Conservation (phyloP, 2,329 filamentous ascomycete genomes). For the Hawksworthiomyces lignivorus region DNA sequence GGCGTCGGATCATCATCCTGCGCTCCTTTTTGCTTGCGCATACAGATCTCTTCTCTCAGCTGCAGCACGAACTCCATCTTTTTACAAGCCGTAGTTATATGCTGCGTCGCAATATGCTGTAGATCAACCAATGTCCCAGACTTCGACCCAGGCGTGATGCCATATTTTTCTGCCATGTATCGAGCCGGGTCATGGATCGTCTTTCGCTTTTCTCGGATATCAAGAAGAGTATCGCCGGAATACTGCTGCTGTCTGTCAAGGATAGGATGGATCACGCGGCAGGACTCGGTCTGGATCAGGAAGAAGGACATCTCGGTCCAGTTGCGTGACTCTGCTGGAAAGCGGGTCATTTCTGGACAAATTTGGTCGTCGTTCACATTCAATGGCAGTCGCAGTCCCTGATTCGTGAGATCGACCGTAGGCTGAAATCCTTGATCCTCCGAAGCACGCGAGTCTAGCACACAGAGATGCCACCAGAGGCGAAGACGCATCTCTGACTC, state of each 20-base stretch:
- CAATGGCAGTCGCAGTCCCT: conserved; percentile 43
- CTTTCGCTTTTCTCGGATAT: not conserved
- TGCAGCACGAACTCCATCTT: conserved; percentile 8
- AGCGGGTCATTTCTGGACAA: conserved; percentile 36
- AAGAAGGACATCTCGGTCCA: conserved; percentile 45
- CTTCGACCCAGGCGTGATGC: not conserved
- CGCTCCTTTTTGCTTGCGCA: too few species aligned
- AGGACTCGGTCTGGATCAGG: conserved; percentile 27
- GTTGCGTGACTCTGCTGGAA: conserved; percentile 30
- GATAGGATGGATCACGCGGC: not conserved
- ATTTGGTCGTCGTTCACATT: conserved; percentile 50
- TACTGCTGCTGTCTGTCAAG: not conserved
- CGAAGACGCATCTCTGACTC: conserved; percentile 46
- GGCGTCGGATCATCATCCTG: not conserved
- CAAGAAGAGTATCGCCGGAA: not conserved
- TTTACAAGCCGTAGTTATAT: conserved; percentile 3
- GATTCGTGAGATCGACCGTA: conserved; percentile 29
- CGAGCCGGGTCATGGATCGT: not conserved
- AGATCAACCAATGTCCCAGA: not conserved
- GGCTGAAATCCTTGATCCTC: conserved; percentile 46
- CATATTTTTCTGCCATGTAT: not conserved
- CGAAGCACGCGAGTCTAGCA: conserved; percentile 43
- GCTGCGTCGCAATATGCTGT: not conserved
- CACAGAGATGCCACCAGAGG: conserved; percentile 48
- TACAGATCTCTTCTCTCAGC: conserved; percentile 1